Evolutionary conservation across 352 stramenopile genomes (phyloP), one percentile per base, ranked within the genome.

Genomic region (Phytophthora colocasiae): DNA sequence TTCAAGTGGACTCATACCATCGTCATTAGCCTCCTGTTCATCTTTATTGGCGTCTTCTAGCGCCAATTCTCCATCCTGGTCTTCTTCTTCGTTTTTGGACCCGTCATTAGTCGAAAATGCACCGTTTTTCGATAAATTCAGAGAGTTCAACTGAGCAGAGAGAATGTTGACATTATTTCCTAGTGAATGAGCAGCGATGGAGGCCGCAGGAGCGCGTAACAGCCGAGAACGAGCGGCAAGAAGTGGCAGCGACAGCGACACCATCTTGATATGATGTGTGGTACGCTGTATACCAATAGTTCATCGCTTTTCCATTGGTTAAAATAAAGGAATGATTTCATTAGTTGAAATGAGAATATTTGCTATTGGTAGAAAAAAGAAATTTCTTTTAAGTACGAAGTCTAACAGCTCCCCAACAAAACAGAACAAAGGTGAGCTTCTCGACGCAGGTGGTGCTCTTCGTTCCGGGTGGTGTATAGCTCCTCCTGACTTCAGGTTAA

Each of bases 1-100:
- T 63, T 92, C 81, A 1, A 93, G 84, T 26, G 83, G 78, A 67
- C 75, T 90, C 61, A 85, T 29, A 10, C 80, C 70, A 12, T 63
- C 66, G 41, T 83, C 58, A 15, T 53, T 45, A 46, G 36, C 32
- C 54, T 56, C 14, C 0, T 50, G 36, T 7, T 39, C 2, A 3
- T 58, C 46, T 8, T 53, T 27, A 8, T 46, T 17, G 19, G 17
- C 39, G 26, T 73, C 52, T 9, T 56, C 29, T 15, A 38, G 17
- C 6, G 8, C 76, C 53, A 40, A 46, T 19, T 50, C 40, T 27
- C 54, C 32, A 14, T 71, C 46, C n/a, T 63, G 48, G 12, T 72
- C 34, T 27, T 78, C 49, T 12, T 75, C 47, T 17, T 65, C 58
- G n/a, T 67, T 51, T 46, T 46, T 68, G 1, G 46, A 24, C 7